phyloP scores from a whole-genome alignment of 1,284 basidiomycete genomes.

The Naganishia liquefaciens region DNA sequence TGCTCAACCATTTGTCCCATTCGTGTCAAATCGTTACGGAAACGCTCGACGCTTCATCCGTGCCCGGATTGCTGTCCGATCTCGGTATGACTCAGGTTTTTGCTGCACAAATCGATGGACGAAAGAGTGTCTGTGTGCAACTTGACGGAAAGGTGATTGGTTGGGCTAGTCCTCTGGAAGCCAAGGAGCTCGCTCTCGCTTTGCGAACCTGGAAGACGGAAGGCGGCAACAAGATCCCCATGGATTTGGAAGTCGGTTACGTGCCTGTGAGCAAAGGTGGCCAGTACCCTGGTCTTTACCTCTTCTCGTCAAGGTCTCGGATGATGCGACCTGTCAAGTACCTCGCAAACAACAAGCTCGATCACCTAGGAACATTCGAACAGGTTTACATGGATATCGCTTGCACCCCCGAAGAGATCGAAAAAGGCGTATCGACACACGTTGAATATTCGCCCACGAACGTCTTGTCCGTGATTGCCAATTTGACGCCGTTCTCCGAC shows the following conservation, averaged over 20 bases:
- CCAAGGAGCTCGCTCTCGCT: slow-evolving; percentile 75
- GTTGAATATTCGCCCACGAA: slow-evolving; percentile 94
- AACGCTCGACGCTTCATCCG: slow-evolving; percentile 71
- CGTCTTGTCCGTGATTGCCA: slow-evolving; percentile 77
- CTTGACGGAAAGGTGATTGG: slow-evolving; percentile 93
- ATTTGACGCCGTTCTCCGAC: slow-evolving; percentile 73
- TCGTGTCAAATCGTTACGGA: slow-evolving; percentile 88
- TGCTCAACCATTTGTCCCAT: slow-evolving; percentile 94
- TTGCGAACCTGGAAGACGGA: slow-evolving; percentile 97
- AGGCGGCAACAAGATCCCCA: slow-evolving; percentile 74
- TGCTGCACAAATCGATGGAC: slow-evolving; percentile 72
- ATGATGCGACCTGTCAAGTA: slow-evolving; percentile 99
- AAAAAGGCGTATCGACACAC: slow-evolving; percentile 78
- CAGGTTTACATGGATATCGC: slow-evolving; percentile 99
- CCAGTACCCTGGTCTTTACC: slow-evolving; percentile 93
- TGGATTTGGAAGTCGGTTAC: slow-evolving; percentile 93
- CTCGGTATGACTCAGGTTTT: slow-evolving; percentile 96
- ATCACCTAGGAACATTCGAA: slow-evolving; percentile 94
- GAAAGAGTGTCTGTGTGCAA: slow-evolving; percentile 81
- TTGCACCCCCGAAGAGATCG: slow-evolving; percentile 84
- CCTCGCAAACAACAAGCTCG: slow-evolving; percentile 78
- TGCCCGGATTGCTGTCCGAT: slow-evolving; percentile 77
- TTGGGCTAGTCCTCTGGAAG: slow-evolving; percentile 80
- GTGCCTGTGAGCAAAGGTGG: slow-evolving; percentile 89
- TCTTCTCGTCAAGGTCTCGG: slow-evolving; percentile 82